Percentiles rank a stretch among this genome's conserved stretches.
Evolutionary conservation across 257 asterid genomes (phyloP).

Genomic region (Echites panduratus): DNA sequence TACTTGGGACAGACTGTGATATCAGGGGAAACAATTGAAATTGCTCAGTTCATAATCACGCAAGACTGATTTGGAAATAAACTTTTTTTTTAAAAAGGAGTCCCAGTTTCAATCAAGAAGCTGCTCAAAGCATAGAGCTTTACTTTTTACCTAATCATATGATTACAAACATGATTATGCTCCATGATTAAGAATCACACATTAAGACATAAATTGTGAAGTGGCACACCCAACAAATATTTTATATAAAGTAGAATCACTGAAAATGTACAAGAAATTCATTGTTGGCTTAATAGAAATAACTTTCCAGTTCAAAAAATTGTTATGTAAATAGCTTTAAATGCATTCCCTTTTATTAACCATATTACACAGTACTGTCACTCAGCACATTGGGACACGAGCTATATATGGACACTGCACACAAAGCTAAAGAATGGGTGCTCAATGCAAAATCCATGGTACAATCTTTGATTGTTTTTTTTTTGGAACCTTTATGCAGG

Average conservation of each 20-base stretch:
- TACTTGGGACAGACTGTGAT: slow-evolving; percentile 5
- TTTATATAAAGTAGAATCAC: background rate
- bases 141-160: background rate
- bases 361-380: background rate
- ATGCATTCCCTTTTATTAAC: background rate
- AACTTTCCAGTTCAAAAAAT: background rate
- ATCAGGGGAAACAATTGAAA: background rate
- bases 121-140: background rate
- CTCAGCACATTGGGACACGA: background rate
- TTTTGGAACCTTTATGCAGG: too few relatives aligned
- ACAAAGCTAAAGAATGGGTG: background rate
- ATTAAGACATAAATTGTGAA: background rate
- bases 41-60: background rate
- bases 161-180: background rate
- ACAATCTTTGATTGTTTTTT: background rate
- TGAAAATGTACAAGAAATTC: background rate
- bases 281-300: background rate
- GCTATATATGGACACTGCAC: background rate
- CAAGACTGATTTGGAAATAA: background rate
- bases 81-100: background rate
- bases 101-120: background rate
- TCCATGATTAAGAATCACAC: background rate
- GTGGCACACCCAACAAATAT: background rate
- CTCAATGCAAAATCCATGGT: background rate
- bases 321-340: background rate